These are phyloP conservation scores for Neurospora terricola DNA, from an alignment of 495 filamentous ascomycete genomes.

Conservation along the genomic window DNA sequence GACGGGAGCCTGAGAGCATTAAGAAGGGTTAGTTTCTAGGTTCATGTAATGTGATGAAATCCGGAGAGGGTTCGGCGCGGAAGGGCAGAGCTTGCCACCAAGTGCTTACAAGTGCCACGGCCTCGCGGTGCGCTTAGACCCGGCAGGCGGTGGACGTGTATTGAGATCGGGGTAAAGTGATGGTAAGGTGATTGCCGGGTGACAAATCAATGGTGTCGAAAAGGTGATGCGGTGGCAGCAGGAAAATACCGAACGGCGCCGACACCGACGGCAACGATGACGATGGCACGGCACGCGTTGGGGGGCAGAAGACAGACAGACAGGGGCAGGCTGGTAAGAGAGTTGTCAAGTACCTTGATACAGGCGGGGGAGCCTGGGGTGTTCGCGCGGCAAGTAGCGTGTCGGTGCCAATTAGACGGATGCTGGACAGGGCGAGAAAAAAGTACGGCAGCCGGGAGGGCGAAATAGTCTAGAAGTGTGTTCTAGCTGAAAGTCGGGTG, in stretches of 20 bases:
- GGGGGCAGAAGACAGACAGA: background rate
- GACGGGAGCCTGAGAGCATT: background rate
- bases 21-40: background rate
- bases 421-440: background rate
- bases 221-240: background rate
- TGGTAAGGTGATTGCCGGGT: background rate
- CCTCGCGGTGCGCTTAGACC: conserved; percentile 14
- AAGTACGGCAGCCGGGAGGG: background rate
- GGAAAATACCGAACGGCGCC: background rate
- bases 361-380: background rate
- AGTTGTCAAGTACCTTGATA: background rate
- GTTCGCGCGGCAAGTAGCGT: background rate
- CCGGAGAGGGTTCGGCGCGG: background rate
- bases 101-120: background rate
- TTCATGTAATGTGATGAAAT: background rate
- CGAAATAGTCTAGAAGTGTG: background rate
- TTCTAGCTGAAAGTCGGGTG: background rate
- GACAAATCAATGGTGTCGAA: background rate
- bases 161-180: background rate
- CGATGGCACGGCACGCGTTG: background rate
- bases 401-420: background rate
- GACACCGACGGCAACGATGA: background rate
- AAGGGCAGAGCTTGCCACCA: background rate
- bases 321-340: background rate
- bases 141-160: conserved; percentile 10